phyloP scores from a whole-genome alignment of 2,329 filamentous ascomycete species.

The Botrytis byssoidea region DNA sequence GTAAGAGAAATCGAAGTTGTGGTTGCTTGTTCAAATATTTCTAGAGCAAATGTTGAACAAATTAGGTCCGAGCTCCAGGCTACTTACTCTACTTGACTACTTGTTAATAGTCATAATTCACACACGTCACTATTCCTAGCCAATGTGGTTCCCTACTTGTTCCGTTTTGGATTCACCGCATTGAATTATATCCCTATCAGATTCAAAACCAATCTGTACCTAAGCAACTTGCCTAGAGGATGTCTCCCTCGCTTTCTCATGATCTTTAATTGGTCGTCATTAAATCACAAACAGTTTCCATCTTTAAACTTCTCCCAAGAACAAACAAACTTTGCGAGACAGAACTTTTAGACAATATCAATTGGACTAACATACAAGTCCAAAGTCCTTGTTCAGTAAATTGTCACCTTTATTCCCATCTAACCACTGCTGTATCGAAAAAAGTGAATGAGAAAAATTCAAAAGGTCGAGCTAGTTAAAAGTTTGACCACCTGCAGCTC shows the following conservation, averaged over 20 bases:
- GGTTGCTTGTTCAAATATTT: background rate
- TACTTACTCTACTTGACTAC: background rate
- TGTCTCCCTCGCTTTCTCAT: background rate
- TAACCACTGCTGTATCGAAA: background rate
- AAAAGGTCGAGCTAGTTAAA: too few relatives aligned
- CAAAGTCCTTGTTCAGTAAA: background rate
- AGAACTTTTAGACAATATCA: too few relatives aligned
- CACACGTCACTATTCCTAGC: background rate
- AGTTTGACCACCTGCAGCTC: too few relatives aligned
- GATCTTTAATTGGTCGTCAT: rapidly evolving
- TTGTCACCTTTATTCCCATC: background rate
- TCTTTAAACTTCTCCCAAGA: background rate
- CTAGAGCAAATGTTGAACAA: too few relatives aligned
- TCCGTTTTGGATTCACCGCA: background rate
- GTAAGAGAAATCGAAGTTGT: background rate
- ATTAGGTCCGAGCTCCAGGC: background rate
- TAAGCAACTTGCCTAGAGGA: background rate
- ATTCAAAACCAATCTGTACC: background rate
- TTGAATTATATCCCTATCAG: too few relatives aligned
- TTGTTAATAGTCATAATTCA: background rate
- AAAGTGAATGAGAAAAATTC: too few relatives aligned
- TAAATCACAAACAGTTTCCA: too few relatives aligned
- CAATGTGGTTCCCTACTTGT: background rate
- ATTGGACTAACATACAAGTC: background rate
- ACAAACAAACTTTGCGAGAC: too few relatives aligned